Percentiles rank a stretch among this genome's conserved stretches.
Evolutionary conservation across 495 filamentous ascomycete genomes (phyloP).

Genomic region (Podospora comata): DNA sequence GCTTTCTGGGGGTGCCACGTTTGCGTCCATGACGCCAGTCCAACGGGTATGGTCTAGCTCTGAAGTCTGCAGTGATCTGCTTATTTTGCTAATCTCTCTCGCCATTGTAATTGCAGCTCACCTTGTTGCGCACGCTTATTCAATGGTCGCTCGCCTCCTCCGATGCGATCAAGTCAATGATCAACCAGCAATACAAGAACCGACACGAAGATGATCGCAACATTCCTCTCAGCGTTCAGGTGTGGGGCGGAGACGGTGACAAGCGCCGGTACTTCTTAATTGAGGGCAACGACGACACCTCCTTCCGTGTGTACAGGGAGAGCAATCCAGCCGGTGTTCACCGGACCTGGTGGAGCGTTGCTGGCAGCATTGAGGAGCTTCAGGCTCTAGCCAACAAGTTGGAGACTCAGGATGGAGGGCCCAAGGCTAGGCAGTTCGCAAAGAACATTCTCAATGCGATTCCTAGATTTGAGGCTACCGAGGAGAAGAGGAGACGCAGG

Average conservation of each 20-base stretch:
- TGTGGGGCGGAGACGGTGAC: slow-evolving; percentile 88
- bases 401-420: slow-evolving; percentile 67
- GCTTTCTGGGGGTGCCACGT: slow-evolving; percentile 70
- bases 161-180: slow-evolving; percentile 71
- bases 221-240: slow-evolving; percentile 87
- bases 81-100: neutral
- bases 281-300: slow-evolving; percentile 90
- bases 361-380: slow-evolving; percentile 85
- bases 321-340: slow-evolving; percentile 76
- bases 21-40: slow-evolving; percentile 71
- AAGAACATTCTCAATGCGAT: slow-evolving; percentile 76
- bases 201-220: slow-evolving; percentile 91
- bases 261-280: slow-evolving; percentile 92
- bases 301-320: slow-evolving; percentile 92
- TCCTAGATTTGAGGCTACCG: slow-evolving; percentile 89
- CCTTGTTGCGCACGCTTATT: slow-evolving; percentile 74
- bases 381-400: slow-evolving; percentile 69
- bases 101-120: slow-evolving; percentile 52
- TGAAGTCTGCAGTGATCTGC: neutral
- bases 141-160: slow-evolving; percentile 90
- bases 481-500: slow-evolving; percentile 91
- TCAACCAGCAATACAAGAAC: slow-evolving; percentile 87
- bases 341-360: slow-evolving; percentile 87
- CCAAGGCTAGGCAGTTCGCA: slow-evolving; percentile 71
- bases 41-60: slow-evolving; percentile 64